Conservation (phyloP, 139 green algal genomes). For the Nannochloris sp. region DNA sequence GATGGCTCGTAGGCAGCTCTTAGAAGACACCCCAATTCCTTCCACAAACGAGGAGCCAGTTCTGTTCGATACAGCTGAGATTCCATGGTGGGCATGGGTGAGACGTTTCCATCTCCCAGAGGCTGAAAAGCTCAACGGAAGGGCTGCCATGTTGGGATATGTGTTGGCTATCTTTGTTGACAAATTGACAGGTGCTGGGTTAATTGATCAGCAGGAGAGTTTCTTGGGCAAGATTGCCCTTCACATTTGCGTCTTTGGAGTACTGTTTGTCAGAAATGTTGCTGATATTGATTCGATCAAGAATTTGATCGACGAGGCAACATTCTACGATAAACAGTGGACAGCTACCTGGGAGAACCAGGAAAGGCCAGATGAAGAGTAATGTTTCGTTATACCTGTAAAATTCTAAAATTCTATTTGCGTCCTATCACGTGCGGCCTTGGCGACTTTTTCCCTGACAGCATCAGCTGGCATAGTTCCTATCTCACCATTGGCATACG, state of each 20-base stretch:
- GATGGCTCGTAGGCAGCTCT: constrained; percentile 73
- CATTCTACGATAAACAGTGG: constrained; percentile 89
- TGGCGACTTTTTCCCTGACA: constrained; percentile 15
- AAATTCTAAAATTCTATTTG: too few relatives aligned
- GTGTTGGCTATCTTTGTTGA: constrained; percentile 71
- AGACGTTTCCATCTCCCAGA: constrained; percentile 89
- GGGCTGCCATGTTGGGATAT: constrained; percentile 91
- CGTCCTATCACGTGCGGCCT: background rate
- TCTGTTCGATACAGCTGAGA: constrained; percentile 82
- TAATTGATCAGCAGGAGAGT: constrained; percentile 81
- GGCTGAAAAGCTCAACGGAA: constrained; percentile 90
- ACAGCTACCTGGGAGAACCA: constrained; percentile 62
- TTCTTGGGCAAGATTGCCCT: constrained; percentile 87
- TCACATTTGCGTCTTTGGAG: constrained; percentile 59
- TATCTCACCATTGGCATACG: constrained; percentile 52
- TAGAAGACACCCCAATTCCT: constrained; percentile 73
- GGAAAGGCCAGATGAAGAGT: constrained; percentile 49
- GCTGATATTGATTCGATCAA: constrained; percentile 68
- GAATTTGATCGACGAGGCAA: constrained; percentile 79
- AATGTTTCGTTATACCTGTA: background rate
- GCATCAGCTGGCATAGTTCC: constrained; percentile 31
- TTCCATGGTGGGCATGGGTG: constrained; percentile 93
- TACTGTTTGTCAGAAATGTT: constrained; percentile 59
- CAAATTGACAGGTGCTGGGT: constrained; percentile 59
- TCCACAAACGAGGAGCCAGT: constrained; percentile 82